Evolutionary conservation across 257 asterid species (phyloP).

Genomic region (Gentiana dahurica): DNA sequence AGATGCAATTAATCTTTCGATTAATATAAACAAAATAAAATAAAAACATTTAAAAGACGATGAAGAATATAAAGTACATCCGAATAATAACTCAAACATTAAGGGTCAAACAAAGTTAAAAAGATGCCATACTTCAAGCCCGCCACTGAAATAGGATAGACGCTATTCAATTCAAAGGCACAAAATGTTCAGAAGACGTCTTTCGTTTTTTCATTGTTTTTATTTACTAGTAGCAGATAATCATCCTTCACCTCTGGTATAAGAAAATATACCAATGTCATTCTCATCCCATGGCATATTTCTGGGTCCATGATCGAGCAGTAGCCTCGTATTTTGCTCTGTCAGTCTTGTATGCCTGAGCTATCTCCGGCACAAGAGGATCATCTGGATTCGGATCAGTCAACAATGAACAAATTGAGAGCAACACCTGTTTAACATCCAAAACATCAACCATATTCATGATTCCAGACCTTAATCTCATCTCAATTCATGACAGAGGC

Average conservation of each 20-base stretch:
- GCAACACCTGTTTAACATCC: conserved; percentile 36
- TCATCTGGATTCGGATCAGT: conserved; percentile 79
- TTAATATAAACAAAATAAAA: too few species aligned
- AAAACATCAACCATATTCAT: not conserved
- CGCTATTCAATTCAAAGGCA: conserved; percentile 5
- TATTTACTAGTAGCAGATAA: conserved; percentile 18
- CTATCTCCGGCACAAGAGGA: conserved; percentile 80
- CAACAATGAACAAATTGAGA: conserved; percentile 62
- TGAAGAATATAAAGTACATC: too few species aligned
- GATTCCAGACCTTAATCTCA: not conserved
- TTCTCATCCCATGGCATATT: conserved; percentile 55
- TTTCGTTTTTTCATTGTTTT: conserved; percentile 10
- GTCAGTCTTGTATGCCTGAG: conserved; percentile 60
- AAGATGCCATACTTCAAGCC: not conserved
- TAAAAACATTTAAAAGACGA: too few species aligned
- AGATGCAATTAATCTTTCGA: too few species aligned
- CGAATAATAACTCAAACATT: not conserved
- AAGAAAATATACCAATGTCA: not conserved
- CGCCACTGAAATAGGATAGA: conserved; percentile 8
- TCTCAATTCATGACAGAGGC: not conserved
- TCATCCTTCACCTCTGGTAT: too few species aligned
- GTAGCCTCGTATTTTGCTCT: conserved; percentile 56
- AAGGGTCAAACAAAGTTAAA: not conserved
- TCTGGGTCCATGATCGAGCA: conserved; percentile 72
- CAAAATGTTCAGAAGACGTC: conserved; percentile 8